phyloP scores from a whole-genome alignment of 176 grass and related monocot genomes.

The Eleusine coracana region DNA sequence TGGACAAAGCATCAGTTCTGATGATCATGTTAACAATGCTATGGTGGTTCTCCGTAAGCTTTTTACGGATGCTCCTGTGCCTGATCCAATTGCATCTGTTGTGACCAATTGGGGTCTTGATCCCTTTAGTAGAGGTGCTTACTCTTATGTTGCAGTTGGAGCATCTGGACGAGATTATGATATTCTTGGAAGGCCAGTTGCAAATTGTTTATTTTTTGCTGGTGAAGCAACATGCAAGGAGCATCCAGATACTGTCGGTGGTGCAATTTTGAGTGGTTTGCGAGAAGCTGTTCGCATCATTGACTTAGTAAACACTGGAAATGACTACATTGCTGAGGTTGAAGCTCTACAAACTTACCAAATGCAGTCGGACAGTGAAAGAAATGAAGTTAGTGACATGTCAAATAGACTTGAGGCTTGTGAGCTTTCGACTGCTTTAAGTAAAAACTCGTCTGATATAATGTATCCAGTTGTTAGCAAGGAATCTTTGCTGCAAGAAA shows the following conservation, averaged over 20 bases:
- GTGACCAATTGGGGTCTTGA: conserved; percentile 98
- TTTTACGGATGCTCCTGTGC: conserved; percentile 78
- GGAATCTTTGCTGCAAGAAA: conserved; percentile 82
- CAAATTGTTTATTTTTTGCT: conserved; percentile 93
- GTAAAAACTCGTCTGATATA: conserved; percentile 67
- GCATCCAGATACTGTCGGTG: conserved; percentile 98
- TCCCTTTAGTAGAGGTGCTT: conserved; percentile 95
- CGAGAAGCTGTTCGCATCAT: conserved; percentile 94
- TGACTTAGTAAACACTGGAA: conserved; percentile 69
- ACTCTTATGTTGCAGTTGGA: conserved; percentile 94
- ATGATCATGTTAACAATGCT: conserved; percentile 82
- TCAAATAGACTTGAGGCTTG: conserved; percentile 84
- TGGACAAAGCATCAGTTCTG: conserved; percentile 65
- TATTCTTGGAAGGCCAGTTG: conserved; percentile 88
- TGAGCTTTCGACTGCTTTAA: conserved; percentile 68
- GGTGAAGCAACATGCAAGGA: conserved; percentile 99
- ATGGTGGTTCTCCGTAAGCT: conserved; percentile 87
- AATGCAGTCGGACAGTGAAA: conserved; percentile 80
- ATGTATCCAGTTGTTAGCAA: conserved; percentile 61
- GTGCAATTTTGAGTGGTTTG: conserved; percentile 97
- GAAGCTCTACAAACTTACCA: conserved; percentile 77
- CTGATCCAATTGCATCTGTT: conserved; percentile 86
- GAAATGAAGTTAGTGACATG: conserved; percentile 90
- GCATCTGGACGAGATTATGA: conserved; percentile 93
- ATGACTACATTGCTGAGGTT: conserved; percentile 84